Evolutionary conservation across 202 grass and related monocot species (phyloP), one percentile per base, ranked within the genome.

Genomic region (Hordeum pubiflorum): DNA sequence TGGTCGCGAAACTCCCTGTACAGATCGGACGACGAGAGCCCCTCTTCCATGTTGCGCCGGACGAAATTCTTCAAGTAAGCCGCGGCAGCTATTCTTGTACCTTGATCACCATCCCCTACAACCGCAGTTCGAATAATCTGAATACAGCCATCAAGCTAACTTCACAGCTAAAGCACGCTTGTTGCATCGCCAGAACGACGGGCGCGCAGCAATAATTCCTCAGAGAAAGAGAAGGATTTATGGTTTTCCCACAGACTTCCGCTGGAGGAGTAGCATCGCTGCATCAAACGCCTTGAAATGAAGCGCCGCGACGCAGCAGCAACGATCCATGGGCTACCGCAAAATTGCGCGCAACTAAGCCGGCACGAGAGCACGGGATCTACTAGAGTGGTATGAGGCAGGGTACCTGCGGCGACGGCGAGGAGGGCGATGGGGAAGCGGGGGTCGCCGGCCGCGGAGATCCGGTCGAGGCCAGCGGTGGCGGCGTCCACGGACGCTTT

Each of bases 51-150:
- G 50, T 40, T 82, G 17, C 80, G 66, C 20, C 87, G 69, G 13
- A 70, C 79, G 11, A 90, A 87, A 76, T 93, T 97, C 65, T 97
- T 93, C 61, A 93, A 77, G 86, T 97, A 97, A 2, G 94, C 88
- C 1, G 89, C 94, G 0, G 87, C 85, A 59, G 94, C 91, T 18
- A 97, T 33, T 85, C 89, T 93, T 79, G 79, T 86, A n/a, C 91
- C 94, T 76, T 90, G 89, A 48, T 94, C 80, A 62, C 85, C 78
- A 61, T 87, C 81, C 81, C 72, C 61, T 88, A 22, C 21, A 31
- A 12, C 7, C 68, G 10, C 57, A 71, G 56, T 55, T 58, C 9
- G 68, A 72, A 48, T 22, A 52, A 65, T 29, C 15, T 26, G 64
- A 83, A 79, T 41, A n/a, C 9, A 59, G 41, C 24, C 9, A 56